These are phyloP conservation scores for Xylariaceae sp. DNA, from an alignment of 2,329 filamentous ascomycete species.

Conservation along the genomic window DNA sequence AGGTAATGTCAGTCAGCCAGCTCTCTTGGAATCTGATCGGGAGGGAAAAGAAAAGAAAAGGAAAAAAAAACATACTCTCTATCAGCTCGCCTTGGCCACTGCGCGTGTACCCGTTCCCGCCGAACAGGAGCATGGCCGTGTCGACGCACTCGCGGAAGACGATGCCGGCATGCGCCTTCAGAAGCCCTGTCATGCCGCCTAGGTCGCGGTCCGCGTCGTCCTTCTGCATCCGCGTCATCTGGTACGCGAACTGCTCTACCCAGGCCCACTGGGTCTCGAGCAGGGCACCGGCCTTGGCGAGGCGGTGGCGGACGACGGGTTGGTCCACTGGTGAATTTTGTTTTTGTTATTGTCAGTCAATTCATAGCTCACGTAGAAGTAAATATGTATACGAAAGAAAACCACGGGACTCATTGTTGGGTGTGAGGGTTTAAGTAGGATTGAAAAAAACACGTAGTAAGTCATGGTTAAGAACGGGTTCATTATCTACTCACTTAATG, in stretches of 20 bases:
- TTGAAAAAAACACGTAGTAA: not conserved
- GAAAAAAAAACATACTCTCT: slow-evolving; percentile 51
- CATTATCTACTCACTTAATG: slow-evolving; percentile 39
- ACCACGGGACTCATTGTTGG: too few relatives aligned
- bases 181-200: slow-evolving; percentile 65
- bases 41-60: not conserved
- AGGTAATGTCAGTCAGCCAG: not conserved
- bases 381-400: too few relatives aligned
- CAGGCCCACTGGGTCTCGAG: slow-evolving; percentile 67
- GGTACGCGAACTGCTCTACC: slow-evolving; percentile 66
- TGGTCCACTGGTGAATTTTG: slow-evolving; percentile 51
- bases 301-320: slow-evolving; percentile 66
- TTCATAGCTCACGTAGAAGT: not conserved
- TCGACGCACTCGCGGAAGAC: slow-evolving; percentile 67
- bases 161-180: slow-evolving; percentile 67
- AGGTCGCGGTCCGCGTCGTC: slow-evolving; percentile 57
- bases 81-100: slow-evolving; percentile 65
- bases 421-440: too few relatives aligned
- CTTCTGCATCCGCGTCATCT: slow-evolving; percentile 57
- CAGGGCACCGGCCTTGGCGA: slow-evolving; percentile 63
- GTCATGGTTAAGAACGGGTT: too few relatives aligned
- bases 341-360: not conserved
- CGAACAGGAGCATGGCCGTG: slow-evolving; percentile 64
- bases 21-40: too few relatives aligned
- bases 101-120: slow-evolving; percentile 66